Base-by-base conservation (phyloP, 805 yeast genomes). In the Spathaspora arborariae region DNA sequence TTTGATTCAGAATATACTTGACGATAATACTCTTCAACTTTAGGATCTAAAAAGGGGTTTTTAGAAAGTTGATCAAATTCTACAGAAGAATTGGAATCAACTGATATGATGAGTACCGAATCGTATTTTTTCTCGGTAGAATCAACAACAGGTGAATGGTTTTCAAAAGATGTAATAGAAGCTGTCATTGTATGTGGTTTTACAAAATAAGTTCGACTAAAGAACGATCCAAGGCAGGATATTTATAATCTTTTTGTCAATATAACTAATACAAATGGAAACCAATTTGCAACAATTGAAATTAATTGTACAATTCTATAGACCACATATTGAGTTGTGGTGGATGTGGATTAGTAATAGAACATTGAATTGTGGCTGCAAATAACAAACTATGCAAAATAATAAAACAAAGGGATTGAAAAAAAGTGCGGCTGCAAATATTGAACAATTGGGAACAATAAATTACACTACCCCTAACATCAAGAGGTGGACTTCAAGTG, bases 1-100 rank as follows among this genome's bases (percentile, higher is more conserved):
- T 74, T 39, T 2, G 33, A 58, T 8, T n/a, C 30, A 21, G 4
- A 2, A 58, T 20, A 76, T 18, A 46, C 18, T 13, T 24, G 16
- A 15, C 44, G 42, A 35, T 49, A 49, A 30, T 49, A 44, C 10
- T 37, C 42, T 11, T 35, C 52, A 20, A 49, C 47, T 27, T 43
- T 44, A 2, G 50, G 42, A 30, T 49, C 49, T 20, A 46, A 49
- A 11, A 49, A 42, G 5, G 50, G 49, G 22, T 46, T 46, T 33
- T 47, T 47, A 21, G 13, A 22, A 30, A 42, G 11, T 21, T 30
- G 37, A 7, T 34, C 38, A 13, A 20, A 20, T 6, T 39, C 44
- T 19, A 13, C 34, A 18, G 33, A 20, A 2, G 45, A 42, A 18
- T 20, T 24, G 2, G 45, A 42, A 43, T 43, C 37, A 26, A 43